Evolutionary conservation across 2,329 filamentous ascomycete species (phyloP).

Genomic region (Fusarium staphyleae): DNA sequence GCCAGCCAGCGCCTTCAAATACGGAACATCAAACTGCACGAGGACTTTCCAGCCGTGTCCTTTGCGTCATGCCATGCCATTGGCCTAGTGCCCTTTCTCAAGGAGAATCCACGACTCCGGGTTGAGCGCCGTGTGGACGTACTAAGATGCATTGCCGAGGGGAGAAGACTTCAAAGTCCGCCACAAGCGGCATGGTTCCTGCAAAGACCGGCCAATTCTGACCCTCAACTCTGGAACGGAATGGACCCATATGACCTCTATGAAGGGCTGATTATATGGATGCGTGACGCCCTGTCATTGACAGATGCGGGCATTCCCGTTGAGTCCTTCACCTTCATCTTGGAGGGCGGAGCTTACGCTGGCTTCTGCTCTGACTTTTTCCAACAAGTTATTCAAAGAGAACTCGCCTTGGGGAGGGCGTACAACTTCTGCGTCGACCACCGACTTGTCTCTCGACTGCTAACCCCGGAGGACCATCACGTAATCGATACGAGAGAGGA

Average conservation of each 20-base stretch:
- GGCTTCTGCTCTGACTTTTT: slow-evolving; percentile 3
- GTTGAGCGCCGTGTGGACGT: neutral
- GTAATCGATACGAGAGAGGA: no score
- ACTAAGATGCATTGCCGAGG: neutral
- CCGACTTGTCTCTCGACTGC: no score
- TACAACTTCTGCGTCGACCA: no score
- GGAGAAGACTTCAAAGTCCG: fast-evolving
- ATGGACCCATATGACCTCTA: no score
- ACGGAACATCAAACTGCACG: neutral
- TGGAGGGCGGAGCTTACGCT: neutral
- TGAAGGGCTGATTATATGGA: no score
- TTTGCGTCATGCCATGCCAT: neutral
- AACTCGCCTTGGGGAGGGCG: neutral
- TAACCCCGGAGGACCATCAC: no score
- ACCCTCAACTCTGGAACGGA: no score
- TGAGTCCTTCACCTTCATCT: neutral
- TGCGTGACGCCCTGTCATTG: fast-evolving
- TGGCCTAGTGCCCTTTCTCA: slow-evolving; percentile 11
- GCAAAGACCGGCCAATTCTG: neutral
- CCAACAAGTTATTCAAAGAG: neutral
- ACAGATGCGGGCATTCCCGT: slow-evolving; percentile 5
- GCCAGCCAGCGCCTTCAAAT: neutral
- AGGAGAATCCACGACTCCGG: neutral
- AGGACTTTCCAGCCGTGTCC: neutral
- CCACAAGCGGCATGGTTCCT: no score